These are phyloP conservation scores for Chaetomium globosum DNA, from an alignment of 2,329 filamentous ascomycete genomes.

Conservation along the genomic window DNA sequence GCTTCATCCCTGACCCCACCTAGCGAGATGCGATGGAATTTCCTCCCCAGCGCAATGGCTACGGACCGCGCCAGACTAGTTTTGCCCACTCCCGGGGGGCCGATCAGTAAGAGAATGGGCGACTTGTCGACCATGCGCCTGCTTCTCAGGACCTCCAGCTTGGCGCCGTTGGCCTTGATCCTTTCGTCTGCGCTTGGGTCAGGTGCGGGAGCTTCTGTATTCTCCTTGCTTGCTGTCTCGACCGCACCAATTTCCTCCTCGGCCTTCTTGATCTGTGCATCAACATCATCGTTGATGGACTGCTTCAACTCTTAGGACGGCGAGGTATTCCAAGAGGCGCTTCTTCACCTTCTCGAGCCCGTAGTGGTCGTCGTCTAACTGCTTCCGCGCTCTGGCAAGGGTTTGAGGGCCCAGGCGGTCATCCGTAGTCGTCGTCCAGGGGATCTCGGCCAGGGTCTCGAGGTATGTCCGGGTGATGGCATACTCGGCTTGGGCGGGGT, in stretches of 20 bases:
- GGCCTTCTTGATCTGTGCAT: conserved; percentile 72
- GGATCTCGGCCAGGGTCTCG: conserved; percentile 90
- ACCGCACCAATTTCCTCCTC: conserved; percentile 58
- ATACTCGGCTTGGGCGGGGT: conserved; percentile 92
- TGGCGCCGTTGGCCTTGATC: conserved; percentile 56
- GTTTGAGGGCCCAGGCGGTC: conserved; percentile 84
- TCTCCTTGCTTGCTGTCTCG: conserved; percentile 47
- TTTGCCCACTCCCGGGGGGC: conserved; percentile 93
- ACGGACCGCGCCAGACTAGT: conserved; percentile 93
- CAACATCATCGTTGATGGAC: conserved; percentile 79
- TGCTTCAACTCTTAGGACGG: conserved; percentile 96
- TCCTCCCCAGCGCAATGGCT: conserved; percentile 85
- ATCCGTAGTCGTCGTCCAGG: conserved; percentile 82
- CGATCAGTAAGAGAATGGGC: conserved; percentile 88
- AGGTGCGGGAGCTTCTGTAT: conserved; percentile 24
- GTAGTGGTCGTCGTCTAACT: conserved; percentile 95
- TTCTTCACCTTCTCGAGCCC: conserved; percentile 98
- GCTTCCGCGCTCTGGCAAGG: conserved; percentile 75
- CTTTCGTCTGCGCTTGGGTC: conserved; percentile 40
- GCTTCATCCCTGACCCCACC: conserved; percentile 95
- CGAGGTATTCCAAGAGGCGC: conserved; percentile 89
- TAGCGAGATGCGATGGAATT: conserved; percentile 95
- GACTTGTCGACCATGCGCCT: conserved; percentile 93
- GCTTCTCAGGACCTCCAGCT: conserved; percentile 73
- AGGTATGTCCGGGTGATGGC: conserved; percentile 91